phyloP scores from a whole-genome alignment of 2,329 filamentous ascomycete genomes.

The Leptoxyphium fumago region DNA sequence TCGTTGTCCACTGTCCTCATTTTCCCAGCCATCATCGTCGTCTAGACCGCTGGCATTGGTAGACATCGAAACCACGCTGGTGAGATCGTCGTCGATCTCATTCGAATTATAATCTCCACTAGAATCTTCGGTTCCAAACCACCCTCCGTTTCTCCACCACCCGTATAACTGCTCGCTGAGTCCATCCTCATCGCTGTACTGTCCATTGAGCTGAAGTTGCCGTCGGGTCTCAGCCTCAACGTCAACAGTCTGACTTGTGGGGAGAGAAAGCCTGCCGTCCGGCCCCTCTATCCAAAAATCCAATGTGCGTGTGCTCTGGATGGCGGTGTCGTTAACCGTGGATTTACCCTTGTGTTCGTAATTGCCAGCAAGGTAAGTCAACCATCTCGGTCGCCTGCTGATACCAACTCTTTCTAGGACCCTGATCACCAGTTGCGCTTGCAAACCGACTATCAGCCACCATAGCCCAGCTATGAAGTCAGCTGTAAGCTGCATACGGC shows the following conservation, averaged over 20 bases:
- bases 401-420: constrained; percentile 46
- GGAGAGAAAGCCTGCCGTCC: constrained; percentile 40
- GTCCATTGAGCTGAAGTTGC: constrained; percentile 34
- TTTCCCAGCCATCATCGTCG: constrained; percentile 26
- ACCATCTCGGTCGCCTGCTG: constrained; percentile 47
- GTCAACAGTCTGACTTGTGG: constrained; percentile 53
- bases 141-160: constrained; percentile 72
- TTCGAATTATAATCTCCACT: constrained; percentile 62
- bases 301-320: constrained; percentile 6
- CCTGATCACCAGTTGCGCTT: constrained; percentile 40
- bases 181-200: constrained; percentile 43
- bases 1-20: constrained; percentile 39
- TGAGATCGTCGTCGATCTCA: constrained; percentile 48
- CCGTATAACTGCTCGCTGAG: constrained; percentile 63
- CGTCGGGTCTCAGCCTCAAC: constrained; percentile 67
- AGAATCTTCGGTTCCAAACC: constrained; percentile 69
- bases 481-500: constrained; percentile 60
- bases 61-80: constrained; percentile 61
- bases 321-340: constrained; percentile 1
- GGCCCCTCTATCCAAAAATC: constrained; percentile 40
- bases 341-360: constrained; percentile 19
- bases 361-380: constrained; percentile 35
- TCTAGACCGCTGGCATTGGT: constrained; percentile 29
- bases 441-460: constrained; percentile 45
- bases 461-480: constrained; percentile 67